These are phyloP conservation scores for Ogataea minuta DNA, from an alignment of 805 yeast genomes.

Conservation along the genomic window DNA sequence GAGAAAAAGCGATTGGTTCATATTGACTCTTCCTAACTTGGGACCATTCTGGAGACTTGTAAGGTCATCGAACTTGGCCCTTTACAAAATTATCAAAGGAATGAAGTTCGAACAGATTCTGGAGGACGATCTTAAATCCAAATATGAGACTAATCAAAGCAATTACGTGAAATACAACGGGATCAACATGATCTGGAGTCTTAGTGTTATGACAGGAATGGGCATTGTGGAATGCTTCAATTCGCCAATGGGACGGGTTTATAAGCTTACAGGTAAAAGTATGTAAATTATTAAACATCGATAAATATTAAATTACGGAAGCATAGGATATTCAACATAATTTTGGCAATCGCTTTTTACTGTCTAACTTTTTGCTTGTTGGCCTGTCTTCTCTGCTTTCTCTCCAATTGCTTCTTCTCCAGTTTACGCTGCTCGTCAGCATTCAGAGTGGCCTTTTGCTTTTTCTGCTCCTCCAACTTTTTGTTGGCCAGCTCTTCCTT, in stretches of 20 bases:
- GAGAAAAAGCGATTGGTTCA: constrained; percentile 33
- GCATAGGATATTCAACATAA: neutral
- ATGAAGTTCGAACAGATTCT: constrained; percentile 42
- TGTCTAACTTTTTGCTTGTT: constrained; percentile 55
- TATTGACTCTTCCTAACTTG: constrained; percentile 48
- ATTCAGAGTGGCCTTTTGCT: constrained; percentile 61
- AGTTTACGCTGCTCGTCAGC: constrained; percentile 78
- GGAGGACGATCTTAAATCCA: constrained; percentile 40
- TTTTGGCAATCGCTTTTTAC: constrained; percentile 1
- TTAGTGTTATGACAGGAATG: constrained; percentile 51
- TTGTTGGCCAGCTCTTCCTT: constrained; percentile 69
- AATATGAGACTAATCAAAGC: constrained; percentile 45
- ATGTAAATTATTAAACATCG: constrained; percentile 7
- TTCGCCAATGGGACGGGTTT: constrained; percentile 53
- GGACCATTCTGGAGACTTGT: constrained; percentile 48
- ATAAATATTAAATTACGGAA: neutral
- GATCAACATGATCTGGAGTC: constrained; percentile 45
- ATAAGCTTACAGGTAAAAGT: constrained; percentile 45
- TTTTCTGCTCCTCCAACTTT: constrained; percentile 66
- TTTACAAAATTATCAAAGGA: constrained; percentile 39
- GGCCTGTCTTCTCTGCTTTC: constrained; percentile 71
- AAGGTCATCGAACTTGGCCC: constrained; percentile 43
- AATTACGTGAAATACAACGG: constrained; percentile 51
- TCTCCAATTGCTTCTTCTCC: constrained; percentile 76
- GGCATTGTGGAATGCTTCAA: constrained; percentile 52